phyloP scores from a whole-genome alignment of 75 land plant genomes.

The Gnetum montanum region DNA sequence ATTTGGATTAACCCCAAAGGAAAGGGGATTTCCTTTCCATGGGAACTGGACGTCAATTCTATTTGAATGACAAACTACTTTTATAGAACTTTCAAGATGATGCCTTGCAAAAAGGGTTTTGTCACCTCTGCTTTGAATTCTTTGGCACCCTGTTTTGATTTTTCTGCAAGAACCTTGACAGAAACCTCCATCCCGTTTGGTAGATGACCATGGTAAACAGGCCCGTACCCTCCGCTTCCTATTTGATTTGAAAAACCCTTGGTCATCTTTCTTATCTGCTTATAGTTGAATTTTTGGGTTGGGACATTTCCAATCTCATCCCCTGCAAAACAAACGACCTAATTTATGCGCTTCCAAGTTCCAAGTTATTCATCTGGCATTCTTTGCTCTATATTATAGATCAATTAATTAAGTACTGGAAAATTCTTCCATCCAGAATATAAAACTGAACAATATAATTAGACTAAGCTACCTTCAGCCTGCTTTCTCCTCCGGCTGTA shows the following conservation, averaged over 20 bases:
- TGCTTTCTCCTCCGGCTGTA: too few species aligned
- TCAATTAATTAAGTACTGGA: background rate
- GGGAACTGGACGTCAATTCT: background rate
- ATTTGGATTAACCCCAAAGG: background rate
- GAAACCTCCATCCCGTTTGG: constrained; percentile 23
- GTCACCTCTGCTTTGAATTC: constrained; percentile 30
- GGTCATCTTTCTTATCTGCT: constrained; percentile 24
- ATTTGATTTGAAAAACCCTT: constrained; percentile 16
- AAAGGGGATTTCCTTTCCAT: background rate
- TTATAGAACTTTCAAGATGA: background rate
- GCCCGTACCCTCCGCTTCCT: constrained; percentile 42
- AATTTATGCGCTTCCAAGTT: background rate
- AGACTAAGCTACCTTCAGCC: background rate
- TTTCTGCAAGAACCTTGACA: constrained; percentile 27
- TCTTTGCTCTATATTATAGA: background rate
- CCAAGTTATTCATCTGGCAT: background rate
- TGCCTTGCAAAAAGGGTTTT: background rate
- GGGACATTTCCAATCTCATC: background rate
- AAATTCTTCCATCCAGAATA: background rate
- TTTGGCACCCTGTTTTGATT: constrained; percentile 12
- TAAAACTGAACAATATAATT: background rate
- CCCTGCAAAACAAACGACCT: too few species aligned
- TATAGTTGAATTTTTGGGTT: constrained; percentile 8
- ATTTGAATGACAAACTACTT: background rate
- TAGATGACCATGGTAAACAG: constrained; percentile 32